Conservation (phyloP, 2,329 filamentous ascomycete species). For the Scytalidium lignicola region DNA sequence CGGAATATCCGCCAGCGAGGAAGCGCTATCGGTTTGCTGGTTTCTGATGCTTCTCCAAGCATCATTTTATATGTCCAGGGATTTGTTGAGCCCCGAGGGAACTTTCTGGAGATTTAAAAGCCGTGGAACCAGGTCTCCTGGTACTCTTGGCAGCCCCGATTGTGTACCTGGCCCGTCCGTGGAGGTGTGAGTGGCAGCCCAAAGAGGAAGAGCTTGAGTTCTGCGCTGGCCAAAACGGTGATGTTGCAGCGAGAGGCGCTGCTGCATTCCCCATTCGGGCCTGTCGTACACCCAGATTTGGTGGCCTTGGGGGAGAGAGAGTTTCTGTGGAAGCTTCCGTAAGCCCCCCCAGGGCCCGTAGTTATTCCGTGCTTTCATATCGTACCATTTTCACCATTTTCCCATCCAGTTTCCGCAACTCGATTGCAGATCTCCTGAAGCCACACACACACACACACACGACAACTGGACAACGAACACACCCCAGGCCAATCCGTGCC, state of each 20-base stretch:
- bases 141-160: too few species aligned
- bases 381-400: not conserved
- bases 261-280: not conserved
- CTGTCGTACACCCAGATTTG: not conserved
- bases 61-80: too few species aligned
- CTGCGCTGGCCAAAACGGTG: not conserved
- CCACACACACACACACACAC: not conserved
- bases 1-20: slow-evolving; percentile 75
- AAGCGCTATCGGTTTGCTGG: slow-evolving; percentile 49
- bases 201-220: not conserved
- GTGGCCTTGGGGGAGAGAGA: not conserved
- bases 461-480: too few species aligned
- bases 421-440: not conserved
- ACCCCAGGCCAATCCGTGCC: not conserved
- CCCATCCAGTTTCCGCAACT: not conserved
- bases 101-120: too few species aligned
- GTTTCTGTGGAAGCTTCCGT: not conserved
- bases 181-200: not conserved
- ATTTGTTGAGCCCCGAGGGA: too few species aligned
- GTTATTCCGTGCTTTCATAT: not conserved
- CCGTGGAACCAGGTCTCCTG: too few species aligned
- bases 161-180: too few species aligned
- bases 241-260: not conserved
- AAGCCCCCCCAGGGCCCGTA: not conserved
- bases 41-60: too few species aligned